Evolutionary conservation across 2,329 filamentous ascomycete species (phyloP), one percentile per base, ranked within the genome.

Genomic region (Ophiocordyceps sinensis): DNA sequence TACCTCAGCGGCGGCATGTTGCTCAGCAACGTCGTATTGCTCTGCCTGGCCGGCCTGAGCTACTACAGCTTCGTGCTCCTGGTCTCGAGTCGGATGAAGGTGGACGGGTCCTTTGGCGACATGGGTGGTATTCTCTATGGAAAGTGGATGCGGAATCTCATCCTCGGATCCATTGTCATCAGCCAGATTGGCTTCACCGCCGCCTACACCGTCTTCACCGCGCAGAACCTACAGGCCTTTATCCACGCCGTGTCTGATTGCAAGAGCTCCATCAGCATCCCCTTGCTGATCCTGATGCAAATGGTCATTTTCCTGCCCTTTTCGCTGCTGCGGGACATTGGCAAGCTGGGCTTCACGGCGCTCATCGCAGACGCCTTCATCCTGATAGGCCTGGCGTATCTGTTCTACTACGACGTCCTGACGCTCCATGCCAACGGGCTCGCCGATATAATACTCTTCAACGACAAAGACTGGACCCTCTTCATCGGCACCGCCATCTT

Each of bases 401-500:
- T 98, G 34, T 94, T 95, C 58, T 96, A 94, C 66, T 96, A 87
- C 63, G 91, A 96, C 55, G 72, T 96, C 47, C 67, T 83, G 50
- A 95, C 89, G 2, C 79, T 98, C 40, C 77, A 77, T 47, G 68
- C 66, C 38, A 71, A 85, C 43, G 86, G 86, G 12, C 64, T 94
- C 21, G 73, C 86, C 5, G 91, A 98, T 57, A 88, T 96, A 54
- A 75, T 83, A 50, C 73, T 82, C 54, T 96, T 98, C 71, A 98
- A 98, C 66, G 63, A 81, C 34, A 77, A 82, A 45, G 82, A 87
- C 58, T 98, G 93, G 91, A 94, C 91, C 0, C 73, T 98, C 5
- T 96, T 98, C 60, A 98, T 98, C 52, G 93, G 91, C 46, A 98
- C 93, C 0, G 91, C 93, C 26, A 96, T 98, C 58, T 98, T 98